Conservation (phyloP, 768 basidiomycete species). For the Suillus lakei region DNA sequence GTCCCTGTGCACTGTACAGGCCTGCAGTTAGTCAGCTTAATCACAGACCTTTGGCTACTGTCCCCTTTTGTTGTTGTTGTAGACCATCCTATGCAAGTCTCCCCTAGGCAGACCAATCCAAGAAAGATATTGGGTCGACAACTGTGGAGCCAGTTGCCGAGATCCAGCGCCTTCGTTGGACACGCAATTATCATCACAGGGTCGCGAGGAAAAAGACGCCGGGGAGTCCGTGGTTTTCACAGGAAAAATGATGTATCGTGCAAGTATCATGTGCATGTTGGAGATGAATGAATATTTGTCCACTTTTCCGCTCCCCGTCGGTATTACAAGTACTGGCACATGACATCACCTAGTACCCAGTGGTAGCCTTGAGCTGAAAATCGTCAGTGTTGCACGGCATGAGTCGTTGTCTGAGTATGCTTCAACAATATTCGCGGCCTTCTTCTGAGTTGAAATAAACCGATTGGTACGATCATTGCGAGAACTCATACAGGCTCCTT, state of each 20-base stretch:
- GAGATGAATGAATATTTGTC: constrained; percentile 2
- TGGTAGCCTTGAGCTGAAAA: constrained; percentile 10
- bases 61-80: neutral
- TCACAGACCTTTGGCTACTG: neutral
- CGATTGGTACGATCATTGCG: neutral
- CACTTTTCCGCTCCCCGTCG: constrained; percentile 7
- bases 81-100: neutral
- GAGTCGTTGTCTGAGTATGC: neutral
- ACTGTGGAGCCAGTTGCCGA: neutral
- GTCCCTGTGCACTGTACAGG: neutral
- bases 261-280: constrained; percentile 9
- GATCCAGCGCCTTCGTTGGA: neutral
- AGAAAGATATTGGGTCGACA: neutral
- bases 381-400: constrained; percentile 13
- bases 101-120: neutral
- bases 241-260: neutral
- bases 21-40: neutral
- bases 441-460: constrained; percentile 1
- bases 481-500: no score
- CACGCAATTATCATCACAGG: neutral
- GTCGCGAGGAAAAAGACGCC: neutral
- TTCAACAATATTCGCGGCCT: neutral
- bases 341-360: no score
- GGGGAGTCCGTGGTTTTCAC: neutral
- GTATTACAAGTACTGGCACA: constrained; percentile 10